These are phyloP conservation scores for Melanomma pulvis-pyrius DNA, from an alignment of 495 filamentous ascomycete species.

Conservation along the genomic window DNA sequence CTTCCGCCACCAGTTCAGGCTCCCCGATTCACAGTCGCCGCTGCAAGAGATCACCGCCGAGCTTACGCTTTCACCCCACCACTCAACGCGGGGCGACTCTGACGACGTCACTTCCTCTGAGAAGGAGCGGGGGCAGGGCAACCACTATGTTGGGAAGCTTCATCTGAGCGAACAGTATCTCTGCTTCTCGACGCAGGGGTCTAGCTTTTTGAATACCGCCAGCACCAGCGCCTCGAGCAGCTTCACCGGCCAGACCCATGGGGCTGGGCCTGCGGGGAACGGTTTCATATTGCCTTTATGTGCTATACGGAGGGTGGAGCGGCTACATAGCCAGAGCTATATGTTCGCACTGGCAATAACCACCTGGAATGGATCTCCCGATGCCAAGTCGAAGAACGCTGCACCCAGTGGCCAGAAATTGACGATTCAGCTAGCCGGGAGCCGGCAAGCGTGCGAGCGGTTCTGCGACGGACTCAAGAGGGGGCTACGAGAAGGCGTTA, in stretches of 20 bases:
- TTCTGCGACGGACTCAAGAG: conserved; percentile 96
- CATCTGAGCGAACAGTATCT: conserved; percentile 92
- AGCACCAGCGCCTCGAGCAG: conserved; percentile 72
- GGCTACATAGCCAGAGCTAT: conserved; percentile 84
- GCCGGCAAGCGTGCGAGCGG: conserved; percentile 83
- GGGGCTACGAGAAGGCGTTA: conserved; percentile 79
- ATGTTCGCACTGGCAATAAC: conserved; percentile 93
- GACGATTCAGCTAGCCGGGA: conserved; percentile 86
- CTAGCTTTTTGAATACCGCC: conserved; percentile 79
- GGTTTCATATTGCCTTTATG: conserved; percentile 96
- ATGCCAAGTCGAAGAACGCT: conserved; percentile 54
- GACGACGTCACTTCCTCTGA: conserved; percentile 55
- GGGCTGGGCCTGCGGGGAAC: conserved; percentile 90
- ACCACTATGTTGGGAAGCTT: conserved; percentile 87
- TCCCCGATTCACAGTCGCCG: conserved; percentile 87
- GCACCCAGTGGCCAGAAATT: conserved; percentile 69
- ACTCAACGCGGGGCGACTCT: conserved; percentile 33
- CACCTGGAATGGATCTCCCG: conserved; percentile 82
- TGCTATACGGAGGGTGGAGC: conserved; percentile 86
- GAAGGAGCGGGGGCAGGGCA: conserved; percentile 68
- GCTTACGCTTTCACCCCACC: conserved; percentile 74
- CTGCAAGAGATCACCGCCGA: conserved; percentile 95
- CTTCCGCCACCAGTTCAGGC: conserved; percentile 94
- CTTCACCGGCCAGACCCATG: conserved; percentile 87
- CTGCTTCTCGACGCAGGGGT: conserved; percentile 92